Conservation (phyloP, 1,284 basidiomycete species). For the Sparassis latifolia region DNA sequence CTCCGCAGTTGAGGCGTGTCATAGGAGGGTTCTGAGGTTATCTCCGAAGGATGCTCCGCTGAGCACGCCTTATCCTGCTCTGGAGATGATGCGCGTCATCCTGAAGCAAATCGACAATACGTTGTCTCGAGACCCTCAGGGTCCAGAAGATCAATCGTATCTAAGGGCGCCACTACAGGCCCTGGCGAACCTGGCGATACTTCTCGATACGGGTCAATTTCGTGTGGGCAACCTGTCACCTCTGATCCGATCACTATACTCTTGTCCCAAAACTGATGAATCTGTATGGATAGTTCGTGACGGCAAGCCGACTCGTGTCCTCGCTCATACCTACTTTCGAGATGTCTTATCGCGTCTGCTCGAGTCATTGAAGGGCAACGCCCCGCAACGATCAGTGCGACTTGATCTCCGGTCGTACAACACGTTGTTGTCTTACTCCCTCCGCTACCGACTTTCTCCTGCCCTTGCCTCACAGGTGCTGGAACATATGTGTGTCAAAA, state of each 20-base stretch:
- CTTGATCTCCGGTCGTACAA: constrained; percentile 49
- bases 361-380: constrained; percentile 12
- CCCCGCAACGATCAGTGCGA: constrained; percentile 3
- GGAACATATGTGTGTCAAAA: constrained; percentile 44
- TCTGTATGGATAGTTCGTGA: constrained; percentile 37
- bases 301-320: constrained; percentile 26
- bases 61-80: constrained; percentile 9
- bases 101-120: constrained; percentile 10
- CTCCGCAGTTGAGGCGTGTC: background rate
- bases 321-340: constrained; percentile 54
- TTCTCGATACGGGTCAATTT: constrained; percentile 44
- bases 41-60: background rate
- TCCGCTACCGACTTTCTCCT: constrained; percentile 52
- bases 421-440: constrained; percentile 56
- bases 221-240: constrained; percentile 36
- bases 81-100: constrained; percentile 11
- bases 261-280: constrained; percentile 39
- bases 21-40: background rate
- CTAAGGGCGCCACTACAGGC: constrained; percentile 41
- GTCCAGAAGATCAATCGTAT: constrained; percentile 10
- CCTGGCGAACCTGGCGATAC: constrained; percentile 47
- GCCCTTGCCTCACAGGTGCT: constrained; percentile 41
- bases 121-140: constrained; percentile 5
- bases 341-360: constrained; percentile 44
- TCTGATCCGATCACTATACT: constrained; percentile 43